Conservation (phyloP, 768 basidiomycete species). For the Pleurotus salmoneostramineus region DNA sequence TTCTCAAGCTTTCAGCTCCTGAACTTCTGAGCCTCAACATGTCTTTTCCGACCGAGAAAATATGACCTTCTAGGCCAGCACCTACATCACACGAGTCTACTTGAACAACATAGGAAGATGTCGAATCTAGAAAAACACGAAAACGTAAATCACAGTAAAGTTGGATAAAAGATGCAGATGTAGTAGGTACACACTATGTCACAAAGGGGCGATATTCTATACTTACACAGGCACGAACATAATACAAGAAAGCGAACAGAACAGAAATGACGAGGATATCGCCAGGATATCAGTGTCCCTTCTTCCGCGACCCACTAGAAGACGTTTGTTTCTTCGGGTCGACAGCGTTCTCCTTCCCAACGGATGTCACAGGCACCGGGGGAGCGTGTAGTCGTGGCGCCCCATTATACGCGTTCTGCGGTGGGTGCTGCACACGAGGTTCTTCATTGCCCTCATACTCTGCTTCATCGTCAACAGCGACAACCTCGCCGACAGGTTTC, state of each 20-base stretch:
- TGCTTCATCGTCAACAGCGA: background rate
- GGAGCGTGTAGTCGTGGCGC: constrained; percentile 28
- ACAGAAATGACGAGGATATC: background rate
- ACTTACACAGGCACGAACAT: background rate
- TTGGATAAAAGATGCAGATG: background rate
- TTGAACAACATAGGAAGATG: too few species aligned
- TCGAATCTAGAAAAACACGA: too few species aligned
- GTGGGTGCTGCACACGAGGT: background rate
- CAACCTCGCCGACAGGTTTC: constrained; percentile 68
- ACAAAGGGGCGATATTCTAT: background rate
- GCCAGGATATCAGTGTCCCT: background rate
- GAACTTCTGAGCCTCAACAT: too few species aligned
- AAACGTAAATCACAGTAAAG: background rate
- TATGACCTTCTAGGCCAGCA: too few species aligned
- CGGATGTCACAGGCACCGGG: constrained; percentile 17
- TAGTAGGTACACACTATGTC: background rate
- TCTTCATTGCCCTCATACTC: constrained; percentile 2
- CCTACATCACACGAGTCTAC: too few species aligned
- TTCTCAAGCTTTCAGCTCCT: too few species aligned
- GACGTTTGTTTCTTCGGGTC: background rate
- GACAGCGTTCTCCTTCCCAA: constrained; percentile 14
- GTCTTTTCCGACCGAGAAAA: too few species aligned
- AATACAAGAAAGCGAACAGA: background rate
- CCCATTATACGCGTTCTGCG: constrained; percentile 11
- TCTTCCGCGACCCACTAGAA: background rate